phyloP scores from a whole-genome alignment of 2,329 filamentous ascomycete genomes.

The Ramichloridium luteum region DNA sequence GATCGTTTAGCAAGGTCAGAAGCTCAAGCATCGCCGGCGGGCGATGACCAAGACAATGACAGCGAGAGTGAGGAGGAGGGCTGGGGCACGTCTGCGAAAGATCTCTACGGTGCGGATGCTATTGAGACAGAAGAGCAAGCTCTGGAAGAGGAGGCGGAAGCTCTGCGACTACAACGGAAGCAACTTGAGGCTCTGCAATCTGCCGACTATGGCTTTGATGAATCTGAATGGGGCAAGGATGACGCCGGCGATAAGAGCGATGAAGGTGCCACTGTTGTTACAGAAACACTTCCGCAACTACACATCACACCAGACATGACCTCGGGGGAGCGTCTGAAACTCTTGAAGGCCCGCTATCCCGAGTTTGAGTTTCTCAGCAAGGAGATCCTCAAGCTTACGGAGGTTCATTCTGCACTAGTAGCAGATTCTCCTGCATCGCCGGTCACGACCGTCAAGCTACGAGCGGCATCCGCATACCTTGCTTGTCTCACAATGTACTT shows the following conservation, averaged over 20 bases:
- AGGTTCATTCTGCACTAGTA: constrained; percentile 11
- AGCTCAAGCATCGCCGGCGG: constrained; percentile 74
- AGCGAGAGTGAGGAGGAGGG: constrained; percentile 50
- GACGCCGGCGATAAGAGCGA: constrained; percentile 33
- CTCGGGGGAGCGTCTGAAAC: constrained; percentile 58
- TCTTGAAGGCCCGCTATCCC: constrained; percentile 73
- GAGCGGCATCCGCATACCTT: constrained; percentile 74
- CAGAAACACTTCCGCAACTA: constrained; percentile 72
- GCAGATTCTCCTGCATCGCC: constrained; percentile 7
- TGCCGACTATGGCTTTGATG: constrained; percentile 86
- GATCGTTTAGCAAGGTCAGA: constrained; percentile 51
- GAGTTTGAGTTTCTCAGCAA: constrained; percentile 79
- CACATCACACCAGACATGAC: constrained; percentile 72
- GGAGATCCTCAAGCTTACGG: constrained; percentile 63
- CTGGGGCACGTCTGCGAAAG: constrained; percentile 79
- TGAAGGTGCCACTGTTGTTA: constrained; percentile 48
- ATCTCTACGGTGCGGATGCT: constrained; percentile 83
- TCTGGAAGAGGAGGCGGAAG: constrained; percentile 83
- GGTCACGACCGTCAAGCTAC: constrained; percentile 49
- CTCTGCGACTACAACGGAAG: constrained; percentile 77
- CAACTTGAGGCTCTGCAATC: constrained; percentile 80
- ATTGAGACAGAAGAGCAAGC: constrained; percentile 63
- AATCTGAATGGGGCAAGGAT: constrained; percentile 64
- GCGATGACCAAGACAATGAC: constrained; percentile 37
- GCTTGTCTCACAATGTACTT: constrained; percentile 88